A percentile compares a stretch with the other conserved stretches of the same genome.
phyloP scores from a whole-genome alignment of 306 rosid genomes.

The Medicago truncatula region MtrunA17r5.0-ANR NC_053044.1:53983001-53983500 shows the following conservation, averaged over 20 bases:
- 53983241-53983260: not conserved
- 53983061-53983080: not conserved
- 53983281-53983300: not conserved
- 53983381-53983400: conserved; percentile 96
- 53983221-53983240: not conserved
- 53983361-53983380: conserved; percentile 91
- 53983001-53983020: conserved; percentile 75
- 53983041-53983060: conserved; percentile 67
- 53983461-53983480: conserved; percentile 96
- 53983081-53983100: no score
- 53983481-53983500: conserved; percentile 77
- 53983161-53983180: not conserved
- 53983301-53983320: conserved; percentile 5
- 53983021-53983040: conserved; percentile 71
- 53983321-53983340: conserved; percentile 98
- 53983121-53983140: no score
- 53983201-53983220: not conserved
- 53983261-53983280: not conserved
- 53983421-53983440: conserved; percentile 96
- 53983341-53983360: conserved; percentile 92
- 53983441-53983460: conserved; percentile 92
- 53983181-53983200: not conserved
- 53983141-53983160: no score
- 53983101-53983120: no score
- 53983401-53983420: conserved; percentile 96